Conservation (phyloP, 805 yeast species). For the Yarrowia osloensis region DNA sequence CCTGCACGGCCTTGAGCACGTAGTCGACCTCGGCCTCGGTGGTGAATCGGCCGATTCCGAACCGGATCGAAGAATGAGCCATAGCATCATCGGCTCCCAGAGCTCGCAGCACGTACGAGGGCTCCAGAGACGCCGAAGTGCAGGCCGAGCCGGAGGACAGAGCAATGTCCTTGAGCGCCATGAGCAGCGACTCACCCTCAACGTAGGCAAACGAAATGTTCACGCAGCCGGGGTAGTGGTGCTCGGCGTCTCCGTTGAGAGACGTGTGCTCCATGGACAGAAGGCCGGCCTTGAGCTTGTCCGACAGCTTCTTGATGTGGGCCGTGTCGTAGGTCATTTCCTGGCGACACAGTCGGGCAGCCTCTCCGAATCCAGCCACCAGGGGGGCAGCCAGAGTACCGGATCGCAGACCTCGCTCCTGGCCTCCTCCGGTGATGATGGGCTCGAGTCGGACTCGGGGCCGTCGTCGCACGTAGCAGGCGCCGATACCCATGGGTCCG, state of each 20-base stretch:
- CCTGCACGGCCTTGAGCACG: slow-evolving; percentile 82
- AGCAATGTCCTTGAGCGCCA: slow-evolving; percentile 98
- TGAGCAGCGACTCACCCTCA: slow-evolving; percentile 94
- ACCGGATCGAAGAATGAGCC: slow-evolving; percentile 97
- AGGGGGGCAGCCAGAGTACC: slow-evolving; percentile 98
- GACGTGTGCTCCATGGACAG: slow-evolving; percentile 84
- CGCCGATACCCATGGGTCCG: slow-evolving; percentile 98
- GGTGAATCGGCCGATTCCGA: slow-evolving; percentile 95
- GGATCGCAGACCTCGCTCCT: slow-evolving; percentile 95
- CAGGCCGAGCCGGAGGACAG: slow-evolving; percentile 96
- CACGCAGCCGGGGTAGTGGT: slow-evolving; percentile 90
- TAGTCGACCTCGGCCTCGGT: slow-evolving; percentile 95
- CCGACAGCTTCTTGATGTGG: slow-evolving; percentile 71
- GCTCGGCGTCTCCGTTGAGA: slow-evolving; percentile 77
- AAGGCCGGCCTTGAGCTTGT: slow-evolving; percentile 70
- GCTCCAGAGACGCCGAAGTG: slow-evolving; percentile 97
- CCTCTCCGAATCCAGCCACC: slow-evolving; percentile 96
- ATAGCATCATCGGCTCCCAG: slow-evolving; percentile 97
- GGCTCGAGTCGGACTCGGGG: slow-evolving; percentile 98
- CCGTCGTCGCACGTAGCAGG: slow-evolving; percentile 91
- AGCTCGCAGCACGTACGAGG: slow-evolving; percentile 94
- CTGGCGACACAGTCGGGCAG: slow-evolving; percentile 75
- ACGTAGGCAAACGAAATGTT: slow-evolving; percentile 95
- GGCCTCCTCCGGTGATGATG: slow-evolving; percentile 96
- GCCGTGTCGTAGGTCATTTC: slow-evolving; percentile 74